Percentiles rank a stretch among this genome's conserved stretches.
Evolutionary conservation across 2,329 filamentous ascomycete species (phyloP).

Genomic region (Nannizzia gypsea): DNA sequence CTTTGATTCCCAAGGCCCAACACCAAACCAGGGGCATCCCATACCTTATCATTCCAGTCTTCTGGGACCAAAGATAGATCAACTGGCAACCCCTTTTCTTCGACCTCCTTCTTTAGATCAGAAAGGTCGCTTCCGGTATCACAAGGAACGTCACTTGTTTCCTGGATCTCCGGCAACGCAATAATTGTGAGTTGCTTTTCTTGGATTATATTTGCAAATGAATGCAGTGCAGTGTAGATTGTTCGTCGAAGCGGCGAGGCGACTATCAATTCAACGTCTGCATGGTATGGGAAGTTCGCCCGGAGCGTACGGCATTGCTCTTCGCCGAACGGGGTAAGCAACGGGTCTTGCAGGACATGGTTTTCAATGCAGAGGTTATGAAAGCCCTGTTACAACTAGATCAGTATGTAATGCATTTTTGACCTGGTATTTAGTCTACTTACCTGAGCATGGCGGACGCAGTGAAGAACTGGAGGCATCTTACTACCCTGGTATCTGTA

Average conservation of each 20-base stretch:
- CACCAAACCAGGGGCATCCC: background rate
- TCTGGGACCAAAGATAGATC: conserved; percentile 51
- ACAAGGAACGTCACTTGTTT: conserved; percentile 61
- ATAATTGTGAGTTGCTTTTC: conserved; percentile 43
- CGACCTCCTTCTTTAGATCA: conserved; percentile 50
- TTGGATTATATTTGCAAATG: conserved; percentile 50
- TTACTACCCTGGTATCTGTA: background rate
- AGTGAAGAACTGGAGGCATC: conserved; percentile 35
- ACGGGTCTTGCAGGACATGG: conserved; percentile 63
- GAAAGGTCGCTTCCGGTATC: conserved; percentile 56
- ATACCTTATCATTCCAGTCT: conserved; percentile 61
- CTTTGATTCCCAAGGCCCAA: background rate
- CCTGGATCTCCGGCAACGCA: conserved; percentile 65
- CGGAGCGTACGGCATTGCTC: conserved; percentile 58
- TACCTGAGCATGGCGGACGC: conserved; percentile 38
- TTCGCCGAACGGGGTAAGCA: conserved; percentile 63
- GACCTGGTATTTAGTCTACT: conserved; percentile 5
- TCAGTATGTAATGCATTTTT: background rate
- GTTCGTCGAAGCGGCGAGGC: conserved; percentile 73
- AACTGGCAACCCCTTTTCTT: conserved; percentile 41
- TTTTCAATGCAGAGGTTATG: conserved; percentile 67
- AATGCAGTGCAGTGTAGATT: conserved; percentile 61
- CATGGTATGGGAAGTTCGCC: conserved; percentile 52
- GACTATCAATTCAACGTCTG: conserved; percentile 55
- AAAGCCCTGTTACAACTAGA: conserved; percentile 46